A percentile compares a stretch with the other conserved stretches of the same genome.
Conservation (phyloP, 257 asterid species). For the Petunia axillaris region DNA sequence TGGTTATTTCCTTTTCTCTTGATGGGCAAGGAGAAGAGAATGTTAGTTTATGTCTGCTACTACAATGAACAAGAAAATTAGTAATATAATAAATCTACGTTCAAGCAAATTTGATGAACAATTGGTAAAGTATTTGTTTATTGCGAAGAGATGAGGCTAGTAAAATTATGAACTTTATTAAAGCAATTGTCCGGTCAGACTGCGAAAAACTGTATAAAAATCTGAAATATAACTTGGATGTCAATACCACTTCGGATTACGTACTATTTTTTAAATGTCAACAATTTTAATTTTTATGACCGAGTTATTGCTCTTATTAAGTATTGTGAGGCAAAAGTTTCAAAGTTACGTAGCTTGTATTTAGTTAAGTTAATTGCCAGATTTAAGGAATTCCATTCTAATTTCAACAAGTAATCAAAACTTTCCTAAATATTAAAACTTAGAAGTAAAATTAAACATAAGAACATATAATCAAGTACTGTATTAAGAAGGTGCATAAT, state of each 20-base stretch:
- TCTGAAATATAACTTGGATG: too few species aligned
- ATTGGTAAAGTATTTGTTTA: background rate
- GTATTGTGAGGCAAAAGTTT: background rate
- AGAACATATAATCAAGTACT: background rate
- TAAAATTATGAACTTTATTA: background rate
- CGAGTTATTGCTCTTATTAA: background rate
- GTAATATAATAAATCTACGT: background rate
- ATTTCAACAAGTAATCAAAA: background rate
- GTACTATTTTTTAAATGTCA: background rate
- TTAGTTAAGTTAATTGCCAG: background rate
- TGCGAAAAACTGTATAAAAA: background rate
- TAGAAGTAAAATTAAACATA: background rate
- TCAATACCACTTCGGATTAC: background rate
- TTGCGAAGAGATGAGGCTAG: background rate
- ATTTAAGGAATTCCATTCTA: background rate
- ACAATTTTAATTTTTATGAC: background rate
- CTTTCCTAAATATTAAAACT: background rate
- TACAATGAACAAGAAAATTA: background rate
- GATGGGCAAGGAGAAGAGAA: background rate
- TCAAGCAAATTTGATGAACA: background rate
- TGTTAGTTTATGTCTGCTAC: background rate
- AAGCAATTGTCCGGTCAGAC: background rate
- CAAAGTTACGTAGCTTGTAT: background rate
- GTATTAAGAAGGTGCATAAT: background rate
- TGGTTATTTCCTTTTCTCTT: background rate